phyloP scores from a whole-genome alignment of 2,329 filamentous ascomycete species.

The Pestalotiopsis sp. region DNA sequence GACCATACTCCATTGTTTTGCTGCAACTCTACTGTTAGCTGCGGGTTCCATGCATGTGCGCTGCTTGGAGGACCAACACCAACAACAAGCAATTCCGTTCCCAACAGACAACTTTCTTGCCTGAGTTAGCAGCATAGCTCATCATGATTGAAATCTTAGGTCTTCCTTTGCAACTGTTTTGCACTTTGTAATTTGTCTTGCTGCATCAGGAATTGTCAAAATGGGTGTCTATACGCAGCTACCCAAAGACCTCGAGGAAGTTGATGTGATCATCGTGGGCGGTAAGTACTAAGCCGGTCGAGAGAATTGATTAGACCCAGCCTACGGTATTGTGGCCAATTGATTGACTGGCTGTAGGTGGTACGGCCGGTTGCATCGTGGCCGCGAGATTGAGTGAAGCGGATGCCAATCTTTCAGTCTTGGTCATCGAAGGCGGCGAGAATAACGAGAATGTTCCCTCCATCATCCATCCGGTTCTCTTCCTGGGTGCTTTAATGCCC shows the following conservation, averaged over 20 bases:
- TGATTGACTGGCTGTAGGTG: conserved; percentile 24
- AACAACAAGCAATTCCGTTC: too few species aligned
- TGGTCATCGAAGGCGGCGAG: conserved; percentile 56
- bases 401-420: conserved; percentile 42
- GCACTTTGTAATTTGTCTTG: too few species aligned
- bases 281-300: conserved; percentile 8
- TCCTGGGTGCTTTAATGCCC: conserved; percentile 46
- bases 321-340: neutral
- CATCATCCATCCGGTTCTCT: conserved; percentile 52
- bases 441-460: conserved; percentile 52
- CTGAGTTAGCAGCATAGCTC: too few species aligned
- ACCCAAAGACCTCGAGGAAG: neutral
- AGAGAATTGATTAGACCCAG: neutral
- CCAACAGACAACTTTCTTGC: too few species aligned
- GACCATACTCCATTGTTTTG: too few species aligned
- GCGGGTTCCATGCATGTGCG: too few species aligned
- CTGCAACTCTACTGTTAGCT: too few species aligned
- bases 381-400: conserved; percentile 53
- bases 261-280: conserved; percentile 19
- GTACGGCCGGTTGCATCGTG: conserved; percentile 49
- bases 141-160: too few species aligned
- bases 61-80: too few species aligned
- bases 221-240: neutral
- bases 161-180: too few species aligned
- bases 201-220: neutral